phyloP scores from a whole-genome alignment of 1,139 yeast genomes.

The Blastobotrys illinoisensis region DNA sequence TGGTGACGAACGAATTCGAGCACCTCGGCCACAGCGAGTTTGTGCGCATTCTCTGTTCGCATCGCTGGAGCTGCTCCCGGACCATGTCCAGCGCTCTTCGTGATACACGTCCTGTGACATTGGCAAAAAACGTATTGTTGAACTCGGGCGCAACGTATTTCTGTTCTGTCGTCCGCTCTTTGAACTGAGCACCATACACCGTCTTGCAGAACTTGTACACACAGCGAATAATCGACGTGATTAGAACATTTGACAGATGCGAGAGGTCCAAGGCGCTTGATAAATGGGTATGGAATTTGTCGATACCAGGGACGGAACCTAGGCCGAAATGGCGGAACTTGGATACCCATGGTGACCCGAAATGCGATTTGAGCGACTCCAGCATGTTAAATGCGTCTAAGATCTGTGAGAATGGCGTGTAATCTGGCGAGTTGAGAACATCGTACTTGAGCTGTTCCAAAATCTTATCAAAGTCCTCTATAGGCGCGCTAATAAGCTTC shows the following conservation, averaged over 20 bases:
- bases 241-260: not conserved
- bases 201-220: not conserved
- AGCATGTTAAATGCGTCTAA: not conserved
- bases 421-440: not conserved
- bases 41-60: not conserved
- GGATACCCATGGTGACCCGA: not conserved
- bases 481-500: not conserved
- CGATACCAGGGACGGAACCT: not conserved
- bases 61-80: not conserved
- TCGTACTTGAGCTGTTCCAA: not conserved
- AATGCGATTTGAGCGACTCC: not conserved
- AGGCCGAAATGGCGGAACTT: not conserved
- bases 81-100: not conserved
- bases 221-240: not conserved
- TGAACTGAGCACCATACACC: not conserved
- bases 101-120: not conserved
- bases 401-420: not conserved
- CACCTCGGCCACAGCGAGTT: not conserved
- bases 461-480: not conserved
- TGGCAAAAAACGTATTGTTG: not conserved
- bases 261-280: not conserved
- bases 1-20: not conserved
- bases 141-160: not conserved
- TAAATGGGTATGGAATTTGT: not conserved
- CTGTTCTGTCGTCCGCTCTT: not conserved